Percentiles rank a stretch among this genome's conserved stretches.
These are phyloP conservation scores for Apiotrichum mycotoxinovorans DNA, from an alignment of 1,284 basidiomycete genomes.

Conservation along the genomic window DNA sequence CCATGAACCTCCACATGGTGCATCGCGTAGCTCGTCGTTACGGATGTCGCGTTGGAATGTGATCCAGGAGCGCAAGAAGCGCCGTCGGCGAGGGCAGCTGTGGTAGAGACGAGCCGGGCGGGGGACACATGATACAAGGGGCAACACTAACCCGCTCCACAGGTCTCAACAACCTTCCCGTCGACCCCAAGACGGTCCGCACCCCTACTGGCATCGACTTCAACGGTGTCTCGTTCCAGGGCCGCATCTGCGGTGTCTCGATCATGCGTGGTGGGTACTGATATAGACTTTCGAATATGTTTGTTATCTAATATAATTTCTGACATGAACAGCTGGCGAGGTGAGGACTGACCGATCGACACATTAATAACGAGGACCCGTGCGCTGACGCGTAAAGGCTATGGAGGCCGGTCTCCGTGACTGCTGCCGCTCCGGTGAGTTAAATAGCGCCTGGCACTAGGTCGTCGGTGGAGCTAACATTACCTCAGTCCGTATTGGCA, in stretches of 20 bases:
- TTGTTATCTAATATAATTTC: too few species aligned
- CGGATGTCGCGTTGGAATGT: too few species aligned
- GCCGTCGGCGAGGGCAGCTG: too few species aligned
- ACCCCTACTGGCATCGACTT: slow-evolving; percentile 68
- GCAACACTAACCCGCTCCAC: slow-evolving; percentile 30
- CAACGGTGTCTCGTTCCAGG: slow-evolving; percentile 85
- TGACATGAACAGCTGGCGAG: slow-evolving; percentile 34
- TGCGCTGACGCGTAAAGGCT: slow-evolving; percentile 56
- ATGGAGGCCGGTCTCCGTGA: slow-evolving; percentile 94
- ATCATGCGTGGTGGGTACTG: slow-evolving; percentile 62
- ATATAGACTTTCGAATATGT: not conserved
- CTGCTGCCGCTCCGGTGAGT: slow-evolving; percentile 62
- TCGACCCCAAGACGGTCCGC: slow-evolving; percentile 68
- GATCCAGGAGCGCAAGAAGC: too few species aligned
- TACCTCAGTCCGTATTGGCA: slow-evolving; percentile 46
- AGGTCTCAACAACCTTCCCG: slow-evolving; percentile 94
- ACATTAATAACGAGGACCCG: not conserved
- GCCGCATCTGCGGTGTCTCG: slow-evolving; percentile 90
- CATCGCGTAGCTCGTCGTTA: too few species aligned
- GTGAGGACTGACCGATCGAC: slow-evolving; percentile 11
- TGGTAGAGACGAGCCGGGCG: too few species aligned
- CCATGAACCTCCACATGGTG: not conserved
- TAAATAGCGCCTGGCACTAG: slow-evolving; percentile 22
- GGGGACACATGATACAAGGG: too few species aligned
- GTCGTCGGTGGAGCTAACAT: slow-evolving; percentile 5